Percentiles rank a stretch among this genome's conserved stretches.
Conservation (phyloP, 768 basidiomycete species). For the Kwoniella pini region DNA sequence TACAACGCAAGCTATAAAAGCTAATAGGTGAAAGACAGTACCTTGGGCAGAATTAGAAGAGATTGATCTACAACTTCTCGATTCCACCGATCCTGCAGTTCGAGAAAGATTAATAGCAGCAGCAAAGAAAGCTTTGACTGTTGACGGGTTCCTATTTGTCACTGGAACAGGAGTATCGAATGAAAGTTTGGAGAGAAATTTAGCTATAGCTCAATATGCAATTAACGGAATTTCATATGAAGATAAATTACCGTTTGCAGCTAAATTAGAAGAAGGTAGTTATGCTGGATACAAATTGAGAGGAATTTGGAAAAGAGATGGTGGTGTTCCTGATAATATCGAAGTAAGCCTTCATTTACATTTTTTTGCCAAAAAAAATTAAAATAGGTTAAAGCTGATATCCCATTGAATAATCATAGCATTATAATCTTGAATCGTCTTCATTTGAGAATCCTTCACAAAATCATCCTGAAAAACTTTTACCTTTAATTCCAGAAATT, state of each 20-base stretch:
- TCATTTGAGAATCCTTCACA: slow-evolving; percentile 20
- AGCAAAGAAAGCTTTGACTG: slow-evolving; percentile 34
- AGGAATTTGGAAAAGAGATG: slow-evolving; percentile 33
- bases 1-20: too few species aligned
- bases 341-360: slow-evolving; percentile 28
- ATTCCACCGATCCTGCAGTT: slow-evolving; percentile 18
- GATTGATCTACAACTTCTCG: slow-evolving; percentile 31
- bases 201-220: slow-evolving; percentile 35
- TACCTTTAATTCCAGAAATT: slow-evolving; percentile 34
- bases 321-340: slow-evolving; percentile 35
- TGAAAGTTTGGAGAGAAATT: slow-evolving; percentile 26
- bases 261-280: slow-evolving; percentile 28
- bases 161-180: slow-evolving; percentile 33
- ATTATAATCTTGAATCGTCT: slow-evolving; percentile 38
- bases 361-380: too few species aligned
- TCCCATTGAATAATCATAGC: slow-evolving; percentile 13
- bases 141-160: slow-evolving; percentile 38
- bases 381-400: too few species aligned
- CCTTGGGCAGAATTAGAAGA: slow-evolving; percentile 31
- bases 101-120: slow-evolving; percentile 17
- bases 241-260: slow-evolving; percentile 30
- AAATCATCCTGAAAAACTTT: slow-evolving; percentile 24
- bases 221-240: slow-evolving; percentile 24
- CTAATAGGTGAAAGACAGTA: slow-evolving; percentile 14
- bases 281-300: slow-evolving; percentile 33